Base-by-base conservation (phyloP, 768 basidiomycete species). In the Rhodotorula taiwanensis region DNA sequence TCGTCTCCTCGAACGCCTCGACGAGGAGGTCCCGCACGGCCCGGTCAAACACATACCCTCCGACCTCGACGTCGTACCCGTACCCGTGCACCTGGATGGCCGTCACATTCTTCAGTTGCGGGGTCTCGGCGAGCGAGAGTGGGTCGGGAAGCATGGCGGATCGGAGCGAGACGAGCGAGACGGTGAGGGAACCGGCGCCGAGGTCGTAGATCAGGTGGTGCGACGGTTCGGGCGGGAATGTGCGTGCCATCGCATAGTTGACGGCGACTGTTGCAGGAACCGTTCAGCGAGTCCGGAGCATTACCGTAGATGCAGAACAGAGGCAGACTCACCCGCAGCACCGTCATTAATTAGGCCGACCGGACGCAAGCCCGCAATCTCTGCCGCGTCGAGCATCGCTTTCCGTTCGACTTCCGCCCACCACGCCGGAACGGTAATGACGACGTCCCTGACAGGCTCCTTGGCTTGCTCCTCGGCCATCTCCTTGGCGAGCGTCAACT, bases 231-330 rank as follows among this genome's bases (percentile, higher is more conserved):
- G 77, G 78, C 1, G 86, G 78, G 79, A 98, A 98, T 3, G 84
- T 80, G 52, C 94, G 83, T 3, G 92, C 91, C 91, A 98, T 95
- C 47, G 95, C 95, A 73, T 89, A 99, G 78, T 99, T 99, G 70
- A 98, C 81, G 20, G 91, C 95, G n/a, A 93, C 86, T 76, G 73
- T 58, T 10, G 23, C 3, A 15, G 18, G 27, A 11, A n/a, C n/a
- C n/a, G n/a, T n/a, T n/a, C n/a, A n/a, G n/a, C n/a, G n/a, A n/a
- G n/a, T n/a, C n/a, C n/a, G n/a, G n/a, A n/a, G n/a, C n/a, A n/a
- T n/a, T n/a, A n/a, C n/a, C n/a, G n/a, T n/a, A n/a, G n/a, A n/a
- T n/a, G n/a, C n/a, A n/a, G n/a, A n/a, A 5, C 20, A 20, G 30
- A 18, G 28, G 11, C 3, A 4, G n/a, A 62, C 50, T 41, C 54